These are phyloP conservation scores for Akanthomyces dipterigenus DNA, from an alignment of 2,329 filamentous ascomycete species.

Conservation along the genomic window DNA sequence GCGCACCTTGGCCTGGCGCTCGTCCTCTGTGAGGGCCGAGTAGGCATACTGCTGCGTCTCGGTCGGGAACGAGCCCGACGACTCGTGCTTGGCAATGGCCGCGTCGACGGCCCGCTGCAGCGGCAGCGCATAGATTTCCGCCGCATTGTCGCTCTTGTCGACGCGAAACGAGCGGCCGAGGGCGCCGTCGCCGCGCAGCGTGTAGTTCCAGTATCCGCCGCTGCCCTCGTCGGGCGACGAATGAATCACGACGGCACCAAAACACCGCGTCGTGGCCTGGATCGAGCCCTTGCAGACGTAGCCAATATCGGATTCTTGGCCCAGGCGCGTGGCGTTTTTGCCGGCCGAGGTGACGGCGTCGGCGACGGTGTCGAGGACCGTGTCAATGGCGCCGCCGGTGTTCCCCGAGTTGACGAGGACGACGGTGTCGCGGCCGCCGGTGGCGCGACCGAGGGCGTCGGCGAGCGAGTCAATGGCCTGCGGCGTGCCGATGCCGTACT, in stretches of 20 bases:
- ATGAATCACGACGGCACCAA: constrained; percentile 64
- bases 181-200: constrained; percentile 55
- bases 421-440: constrained; percentile 53
- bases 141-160: constrained; percentile 50
- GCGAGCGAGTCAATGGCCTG: constrained; percentile 55
- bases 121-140: constrained; percentile 59
- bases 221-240: constrained; percentile 58
- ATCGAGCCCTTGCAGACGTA: constrained; percentile 51
- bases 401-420: constrained; percentile 71
- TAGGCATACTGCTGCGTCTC: constrained; percentile 27
- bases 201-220: constrained; percentile 60
- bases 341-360: constrained; percentile 19
- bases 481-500: constrained; percentile 62
- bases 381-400: constrained; percentile 60
- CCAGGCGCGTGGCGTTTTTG: constrained; percentile 19
- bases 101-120: constrained; percentile 62
- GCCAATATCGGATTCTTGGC: constrained; percentile 23
- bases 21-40: constrained; percentile 32
- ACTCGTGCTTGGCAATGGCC: constrained; percentile 39
- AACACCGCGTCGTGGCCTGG: constrained; percentile 63
- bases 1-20: constrained; percentile 49
- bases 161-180: constrained; percentile 51
- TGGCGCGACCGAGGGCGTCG: constrained; percentile 52
- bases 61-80: constrained; percentile 20
- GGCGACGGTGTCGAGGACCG: constrained; percentile 49